Conservation (phyloP, 2,329 filamentous ascomycete genomes). For the Stenocarpella maydis region DNA sequence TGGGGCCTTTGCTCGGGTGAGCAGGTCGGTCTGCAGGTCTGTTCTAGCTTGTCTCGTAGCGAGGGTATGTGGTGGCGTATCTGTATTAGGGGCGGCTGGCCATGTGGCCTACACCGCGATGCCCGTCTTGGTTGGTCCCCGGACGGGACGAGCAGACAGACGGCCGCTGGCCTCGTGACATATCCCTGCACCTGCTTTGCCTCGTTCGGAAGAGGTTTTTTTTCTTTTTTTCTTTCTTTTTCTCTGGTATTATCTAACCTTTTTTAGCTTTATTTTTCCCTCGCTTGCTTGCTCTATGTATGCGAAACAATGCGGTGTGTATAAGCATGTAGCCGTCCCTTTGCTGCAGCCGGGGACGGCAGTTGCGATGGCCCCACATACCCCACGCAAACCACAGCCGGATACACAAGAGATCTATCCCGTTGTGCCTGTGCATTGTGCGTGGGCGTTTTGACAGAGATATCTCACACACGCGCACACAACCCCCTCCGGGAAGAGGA, state of each 20-base stretch:
- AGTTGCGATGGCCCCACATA: background rate
- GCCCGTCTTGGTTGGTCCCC: background rate
- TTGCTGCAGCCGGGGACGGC: conserved; percentile 7
- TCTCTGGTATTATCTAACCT: too few relatives aligned
- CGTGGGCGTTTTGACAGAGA: background rate
- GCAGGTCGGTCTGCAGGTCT: background rate
- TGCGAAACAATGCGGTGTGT: background rate
- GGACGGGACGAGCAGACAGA: too few relatives aligned
- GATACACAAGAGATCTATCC: background rate
- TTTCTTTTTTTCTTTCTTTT: background rate
- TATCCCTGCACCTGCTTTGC: background rate
- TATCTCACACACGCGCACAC: background rate
- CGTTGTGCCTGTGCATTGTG: background rate
- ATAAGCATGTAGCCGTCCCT: background rate
- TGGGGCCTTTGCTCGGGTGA: too few relatives aligned
- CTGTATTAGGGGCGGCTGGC: too few relatives aligned
- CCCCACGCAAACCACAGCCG: conserved; percentile 1
- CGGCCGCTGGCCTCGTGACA: background rate
- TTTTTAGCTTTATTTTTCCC: background rate
- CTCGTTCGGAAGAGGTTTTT: too few relatives aligned
- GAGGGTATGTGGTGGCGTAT: background rate
- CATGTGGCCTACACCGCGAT: background rate
- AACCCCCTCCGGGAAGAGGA: too few relatives aligned
- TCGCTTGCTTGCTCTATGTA: background rate
- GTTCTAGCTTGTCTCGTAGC: background rate